These are phyloP conservation scores for Podila verticillata DNA, from an alignment of 192 early-diverging fungal species.

Conservation along the genomic window DNA sequence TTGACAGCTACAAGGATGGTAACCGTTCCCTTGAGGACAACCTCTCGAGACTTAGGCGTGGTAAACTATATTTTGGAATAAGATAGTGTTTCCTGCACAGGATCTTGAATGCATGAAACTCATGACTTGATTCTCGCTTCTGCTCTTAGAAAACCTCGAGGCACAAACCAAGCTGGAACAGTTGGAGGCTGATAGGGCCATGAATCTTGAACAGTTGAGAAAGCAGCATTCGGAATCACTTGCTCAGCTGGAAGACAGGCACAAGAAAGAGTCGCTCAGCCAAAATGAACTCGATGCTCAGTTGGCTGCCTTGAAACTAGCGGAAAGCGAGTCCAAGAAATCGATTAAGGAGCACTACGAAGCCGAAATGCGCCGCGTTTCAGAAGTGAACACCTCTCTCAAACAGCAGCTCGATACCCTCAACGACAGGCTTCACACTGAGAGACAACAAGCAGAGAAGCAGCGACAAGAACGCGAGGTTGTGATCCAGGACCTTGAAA, in stretches of 20 bases:
- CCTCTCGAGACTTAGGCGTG: constrained; percentile 11
- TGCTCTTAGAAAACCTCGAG: constrained; percentile 14
- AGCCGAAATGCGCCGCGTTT: constrained; percentile 11
- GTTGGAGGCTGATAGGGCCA: constrained; percentile 12
- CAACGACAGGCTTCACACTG: constrained; percentile 44
- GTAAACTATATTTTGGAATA: neutral
- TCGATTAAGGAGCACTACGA: constrained; percentile 51
- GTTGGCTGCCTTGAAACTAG: constrained; percentile 21
- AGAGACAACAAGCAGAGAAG: neutral
- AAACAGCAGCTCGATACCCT: constrained; percentile 43
- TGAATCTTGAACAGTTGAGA: neutral
- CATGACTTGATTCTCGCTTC: neutral
- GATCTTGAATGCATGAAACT: neutral
- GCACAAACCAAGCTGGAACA: constrained; percentile 28
- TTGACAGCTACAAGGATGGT: constrained; percentile 22
- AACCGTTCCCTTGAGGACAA: constrained; percentile 18
- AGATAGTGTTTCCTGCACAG: neutral
- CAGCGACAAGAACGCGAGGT: constrained; percentile 12
- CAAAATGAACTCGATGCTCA: constrained; percentile 20
- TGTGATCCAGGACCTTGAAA: constrained; percentile 23
- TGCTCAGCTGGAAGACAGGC: constrained; percentile 2
- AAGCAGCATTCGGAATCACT: constrained; percentile 1
- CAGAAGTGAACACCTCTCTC: constrained; percentile 9
- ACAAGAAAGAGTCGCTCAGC: neutral
- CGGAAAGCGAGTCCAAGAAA: constrained; percentile 22